Evolutionary conservation across 2,329 filamentous ascomycete species (phyloP), one percentile per base, ranked within the genome.

Genomic region (Penicillium olsonii): DNA sequence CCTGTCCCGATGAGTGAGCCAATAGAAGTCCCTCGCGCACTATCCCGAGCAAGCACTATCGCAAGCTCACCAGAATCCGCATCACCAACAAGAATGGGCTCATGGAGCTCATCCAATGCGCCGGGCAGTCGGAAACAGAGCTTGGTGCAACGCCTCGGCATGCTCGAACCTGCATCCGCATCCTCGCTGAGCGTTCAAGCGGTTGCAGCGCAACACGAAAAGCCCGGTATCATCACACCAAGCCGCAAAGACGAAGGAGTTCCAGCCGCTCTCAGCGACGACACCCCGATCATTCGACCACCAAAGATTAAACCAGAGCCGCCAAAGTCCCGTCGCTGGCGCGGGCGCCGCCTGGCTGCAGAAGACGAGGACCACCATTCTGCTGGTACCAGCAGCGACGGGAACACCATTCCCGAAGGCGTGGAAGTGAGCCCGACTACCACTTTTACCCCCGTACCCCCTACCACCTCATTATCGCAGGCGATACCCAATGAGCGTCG

Each of bases 211-310:
- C 87, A 91, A 37, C 89, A 81, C 67, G 90, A 92, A 71, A 91
- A 88, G 68, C 90, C 90, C 0, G 90, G 88, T 1, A 84, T 92
- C 18, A 85, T 91, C 62, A 91, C 90, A 15, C 90, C 89, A 5
- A 90, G 88, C 65, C 80, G 86, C 39, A 72, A 68, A 49, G 64
- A 70, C 39, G 83, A 65, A 43, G 41, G 55, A 48, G 37, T 51
- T 39, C 38, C 44, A 45, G 24, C 53, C 55, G 56, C 60, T 54
- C 40, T 61, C 45, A 45, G 44, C 48, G 34, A 61, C 35, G 57
- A 52, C 19, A 46, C 60, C 5, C 57, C 57, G 20, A 50, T 33
- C 35, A 45, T 55, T 34, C 57, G 52, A 33, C 52, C 46, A 48
- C 52, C 60, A 29, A 72, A 70, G 55, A 48, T 68, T 39, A 73